Conservation (phyloP, 2,329 filamentous ascomycete genomes). For the Raffaelea albimanens region DNA sequence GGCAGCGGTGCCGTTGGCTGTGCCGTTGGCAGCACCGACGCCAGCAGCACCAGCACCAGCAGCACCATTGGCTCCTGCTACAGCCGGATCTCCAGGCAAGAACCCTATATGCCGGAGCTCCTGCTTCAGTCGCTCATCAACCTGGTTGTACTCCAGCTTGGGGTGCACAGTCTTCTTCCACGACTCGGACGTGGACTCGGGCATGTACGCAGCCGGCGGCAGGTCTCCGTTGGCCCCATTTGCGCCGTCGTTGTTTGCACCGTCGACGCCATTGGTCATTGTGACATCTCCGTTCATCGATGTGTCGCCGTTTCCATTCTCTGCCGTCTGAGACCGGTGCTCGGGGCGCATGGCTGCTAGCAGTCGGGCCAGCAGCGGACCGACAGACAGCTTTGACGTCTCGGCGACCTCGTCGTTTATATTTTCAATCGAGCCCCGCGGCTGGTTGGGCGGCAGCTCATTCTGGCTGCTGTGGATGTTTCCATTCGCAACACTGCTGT, state of each 20-base stretch:
- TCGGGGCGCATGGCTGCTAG: slow-evolving; percentile 76
- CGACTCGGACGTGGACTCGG: slow-evolving; percentile 63
- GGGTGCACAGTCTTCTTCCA: slow-evolving; percentile 71
- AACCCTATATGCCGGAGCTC: slow-evolving; percentile 89
- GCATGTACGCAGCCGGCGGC: slow-evolving; percentile 69
- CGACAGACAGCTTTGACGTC: slow-evolving; percentile 81
- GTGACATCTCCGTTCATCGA: slow-evolving; percentile 43
- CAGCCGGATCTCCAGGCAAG: slow-evolving; percentile 38
- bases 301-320: slow-evolving; percentile 37
- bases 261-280: slow-evolving; percentile 43
- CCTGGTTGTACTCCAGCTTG: slow-evolving; percentile 73
- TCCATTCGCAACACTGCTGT: too few species aligned
- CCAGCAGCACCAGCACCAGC: slow-evolving; percentile 4
- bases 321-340: slow-evolving; percentile 34
- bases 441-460: slow-evolving; percentile 66
- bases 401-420: slow-evolving; percentile 81
- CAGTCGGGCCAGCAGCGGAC: slow-evolving; percentile 74
- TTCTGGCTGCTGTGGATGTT: slow-evolving; percentile 37
- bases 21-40: background rate
- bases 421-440: slow-evolving; percentile 76
- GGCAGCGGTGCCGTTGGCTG: slow-evolving; percentile 21
- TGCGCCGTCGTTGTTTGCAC: slow-evolving; percentile 23
- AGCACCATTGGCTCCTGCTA: background rate
- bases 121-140: slow-evolving; percentile 85
- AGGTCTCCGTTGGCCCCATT: slow-evolving; percentile 27